Conservation (phyloP, 2,329 filamentous ascomycete species). For the Trichothecium roseum region DNA sequence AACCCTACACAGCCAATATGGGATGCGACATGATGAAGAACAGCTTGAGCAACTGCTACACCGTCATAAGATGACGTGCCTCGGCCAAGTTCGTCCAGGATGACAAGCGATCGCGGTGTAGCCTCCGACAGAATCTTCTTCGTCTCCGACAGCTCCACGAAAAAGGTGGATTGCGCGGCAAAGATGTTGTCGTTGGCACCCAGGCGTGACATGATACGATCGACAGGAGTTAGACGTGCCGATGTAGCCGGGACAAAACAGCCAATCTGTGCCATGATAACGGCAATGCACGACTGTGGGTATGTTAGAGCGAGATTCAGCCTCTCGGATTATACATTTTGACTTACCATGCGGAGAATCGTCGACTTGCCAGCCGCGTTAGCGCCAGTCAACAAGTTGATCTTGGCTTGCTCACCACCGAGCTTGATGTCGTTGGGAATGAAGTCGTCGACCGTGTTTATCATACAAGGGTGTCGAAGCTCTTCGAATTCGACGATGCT, state of each 20-base stretch:
- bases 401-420: conserved; percentile 70
- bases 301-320: conserved; percentile 12
- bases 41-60: conserved; percentile 90
- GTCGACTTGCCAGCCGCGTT: conserved; percentile 98
- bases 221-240: conserved; percentile 78
- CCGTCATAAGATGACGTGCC: conserved; percentile 95
- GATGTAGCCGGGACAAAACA: conserved; percentile 80
- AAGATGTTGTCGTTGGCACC: conserved; percentile 99
- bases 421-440: conserved; percentile 91
- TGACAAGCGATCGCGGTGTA: conserved; percentile 86
- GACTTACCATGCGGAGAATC: conserved; percentile 76
- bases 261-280: conserved; percentile 95
- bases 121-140: conserved; percentile 97
- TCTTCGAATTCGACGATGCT: conserved; percentile 88
- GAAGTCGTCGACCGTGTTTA: conserved; percentile 81
- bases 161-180: conserved; percentile 94
- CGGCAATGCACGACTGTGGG: conserved; percentile 74
- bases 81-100: conserved; percentile 90
- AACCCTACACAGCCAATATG: conserved; percentile 91
- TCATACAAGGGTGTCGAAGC: conserved; percentile 89
- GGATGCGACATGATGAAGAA: conserved; percentile 89
- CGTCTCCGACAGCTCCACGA: conserved; percentile 92
- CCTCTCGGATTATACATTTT: background rate
- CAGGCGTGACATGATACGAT: conserved; percentile 96
- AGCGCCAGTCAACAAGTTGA: conserved; percentile 86